phyloP scores from a whole-genome alignment of 495 filamentous ascomycete species.

The Lasiosphaeria miniovina region DNA sequence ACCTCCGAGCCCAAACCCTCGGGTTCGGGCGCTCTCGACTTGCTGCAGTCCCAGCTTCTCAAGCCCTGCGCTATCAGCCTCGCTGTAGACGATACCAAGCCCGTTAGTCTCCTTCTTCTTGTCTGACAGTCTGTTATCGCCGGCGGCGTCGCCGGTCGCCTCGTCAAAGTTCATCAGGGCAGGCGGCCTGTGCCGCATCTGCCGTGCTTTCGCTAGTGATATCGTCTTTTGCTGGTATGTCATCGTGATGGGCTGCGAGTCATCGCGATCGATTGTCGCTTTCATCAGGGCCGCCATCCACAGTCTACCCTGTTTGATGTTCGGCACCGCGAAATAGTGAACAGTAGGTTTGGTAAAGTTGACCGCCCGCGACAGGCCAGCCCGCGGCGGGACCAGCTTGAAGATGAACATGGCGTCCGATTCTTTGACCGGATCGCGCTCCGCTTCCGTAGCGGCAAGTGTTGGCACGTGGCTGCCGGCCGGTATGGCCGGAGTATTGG shows the following conservation, averaged over 20 bases:
- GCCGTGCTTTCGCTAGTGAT: conserved; percentile 74
- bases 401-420: conserved; percentile 84
- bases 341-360: conserved; percentile 96
- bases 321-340: conserved; percentile 96
- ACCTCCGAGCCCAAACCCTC: conserved; percentile 26
- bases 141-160: conserved; percentile 33
- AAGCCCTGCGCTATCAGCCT: conserved; percentile 50
- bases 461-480: conserved; percentile 60
- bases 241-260: conserved; percentile 69
- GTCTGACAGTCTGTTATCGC: conserved; percentile 17
- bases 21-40: conserved; percentile 32
- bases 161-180: conserved; percentile 75
- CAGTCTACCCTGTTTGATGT: conserved; percentile 76
- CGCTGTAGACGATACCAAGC: conserved; percentile 48
- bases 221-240: conserved; percentile 97
- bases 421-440: conserved; percentile 41
- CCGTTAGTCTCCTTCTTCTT: conserved; percentile 33
- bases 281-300: conserved; percentile 99
- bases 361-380: conserved; percentile 83
- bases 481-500: conserved; percentile 70
- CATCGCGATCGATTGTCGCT: conserved; percentile 94
- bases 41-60: conserved; percentile 44
- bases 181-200: conserved; percentile 83
- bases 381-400: conserved; percentile 90
- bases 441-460: conserved; percentile 42